Evolutionary conservation across 1,284 basidiomycete genomes (phyloP).

Genomic region (Cutaneotrichosporon dermatis): DNA sequence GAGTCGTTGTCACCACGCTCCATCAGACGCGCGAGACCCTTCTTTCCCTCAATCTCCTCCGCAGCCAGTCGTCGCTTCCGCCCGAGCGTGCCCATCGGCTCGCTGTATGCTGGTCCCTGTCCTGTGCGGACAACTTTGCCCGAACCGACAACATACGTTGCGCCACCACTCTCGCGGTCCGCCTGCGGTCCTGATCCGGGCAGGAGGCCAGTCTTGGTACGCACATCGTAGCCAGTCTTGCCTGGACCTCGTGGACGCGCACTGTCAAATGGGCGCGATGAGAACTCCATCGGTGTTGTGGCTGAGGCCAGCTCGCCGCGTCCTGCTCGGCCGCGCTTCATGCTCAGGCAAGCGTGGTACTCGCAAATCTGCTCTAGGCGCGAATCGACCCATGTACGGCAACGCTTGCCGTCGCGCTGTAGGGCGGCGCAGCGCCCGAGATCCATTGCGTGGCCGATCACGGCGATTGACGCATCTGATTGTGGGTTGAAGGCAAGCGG

Average conservation of each 20-base stretch:
- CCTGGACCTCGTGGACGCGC: too few relatives aligned
- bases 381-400: constrained; percentile 82
- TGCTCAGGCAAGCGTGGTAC: constrained; percentile 75
- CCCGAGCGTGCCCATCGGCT: constrained; percentile 50
- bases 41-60: constrained; percentile 60
- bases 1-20: constrained; percentile 54
- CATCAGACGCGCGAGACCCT: constrained; percentile 56
- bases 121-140: constrained; percentile 54
- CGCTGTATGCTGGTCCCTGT: constrained; percentile 57
- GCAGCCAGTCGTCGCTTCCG: constrained; percentile 19
- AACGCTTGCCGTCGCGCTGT: constrained; percentile 72
- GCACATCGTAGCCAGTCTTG: too few relatives aligned
- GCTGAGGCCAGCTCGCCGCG: constrained; percentile 66
- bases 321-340: constrained; percentile 65
- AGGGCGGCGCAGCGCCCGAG: constrained; percentile 74
- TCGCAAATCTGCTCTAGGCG: constrained; percentile 73
- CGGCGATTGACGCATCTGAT: constrained; percentile 68
- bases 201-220: constrained; percentile 47
- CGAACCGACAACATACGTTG: constrained; percentile 78
- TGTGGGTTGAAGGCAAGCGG: constrained; percentile 83
- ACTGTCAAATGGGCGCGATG: constrained; percentile 14
- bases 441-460: constrained; percentile 80
- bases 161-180: constrained; percentile 49
- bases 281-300: constrained; percentile 10
- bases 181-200: constrained; percentile 27